A percentile compares a stretch with the other conserved stretches of the same genome.
These are phyloP conservation scores for Rhododendron griersonianum DNA, from an alignment of 148 eudicot species.

Conservation along the genomic window DNA sequence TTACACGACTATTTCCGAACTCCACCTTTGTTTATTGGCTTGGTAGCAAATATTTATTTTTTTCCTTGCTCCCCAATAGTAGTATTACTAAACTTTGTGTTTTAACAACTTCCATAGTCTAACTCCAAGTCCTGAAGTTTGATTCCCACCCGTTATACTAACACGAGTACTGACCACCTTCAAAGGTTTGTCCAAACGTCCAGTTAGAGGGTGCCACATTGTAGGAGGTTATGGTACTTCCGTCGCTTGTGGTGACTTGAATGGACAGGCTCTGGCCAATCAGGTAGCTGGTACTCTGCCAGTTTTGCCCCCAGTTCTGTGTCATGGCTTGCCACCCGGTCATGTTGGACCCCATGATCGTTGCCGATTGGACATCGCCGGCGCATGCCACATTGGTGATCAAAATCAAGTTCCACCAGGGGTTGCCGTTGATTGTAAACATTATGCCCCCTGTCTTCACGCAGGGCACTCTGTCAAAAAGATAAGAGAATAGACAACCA, in stretches of 20 bases:
- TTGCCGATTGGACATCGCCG: slow-evolving; percentile 29
- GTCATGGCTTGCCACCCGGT: slow-evolving; percentile 31
- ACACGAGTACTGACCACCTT: slow-evolving; percentile 22
- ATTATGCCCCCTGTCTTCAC: slow-evolving; percentile 31
- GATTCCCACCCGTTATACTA: background rate
- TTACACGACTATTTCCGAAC: background rate
- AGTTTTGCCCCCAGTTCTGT: slow-evolving; percentile 36
- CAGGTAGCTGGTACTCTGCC: slow-evolving; percentile 27
- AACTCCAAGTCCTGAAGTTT: background rate
- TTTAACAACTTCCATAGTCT: background rate
- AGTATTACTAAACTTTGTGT: no score
- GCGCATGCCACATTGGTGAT: slow-evolving; percentile 32
- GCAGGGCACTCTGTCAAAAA: slow-evolving; percentile 24
- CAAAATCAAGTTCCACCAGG: slow-evolving; percentile 32
- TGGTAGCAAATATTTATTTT: background rate
- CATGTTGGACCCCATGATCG: slow-evolving; percentile 23
- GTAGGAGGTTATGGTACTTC: slow-evolving; percentile 25
- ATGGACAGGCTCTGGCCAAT: slow-evolving; percentile 27
- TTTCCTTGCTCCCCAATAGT: background rate
- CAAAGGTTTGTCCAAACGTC: slow-evolving; percentile 34
- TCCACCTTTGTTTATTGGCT: background rate
- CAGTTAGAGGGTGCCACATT: slow-evolving; percentile 25
- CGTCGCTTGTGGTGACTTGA: slow-evolving; percentile 27
- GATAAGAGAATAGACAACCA: background rate
- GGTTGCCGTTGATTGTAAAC: slow-evolving; percentile 34